Evolutionary conservation across 148 eudicot genomes (phyloP), one percentile per base, ranked within the genome.

Genomic region (Nepenthes gracilis): DNA sequence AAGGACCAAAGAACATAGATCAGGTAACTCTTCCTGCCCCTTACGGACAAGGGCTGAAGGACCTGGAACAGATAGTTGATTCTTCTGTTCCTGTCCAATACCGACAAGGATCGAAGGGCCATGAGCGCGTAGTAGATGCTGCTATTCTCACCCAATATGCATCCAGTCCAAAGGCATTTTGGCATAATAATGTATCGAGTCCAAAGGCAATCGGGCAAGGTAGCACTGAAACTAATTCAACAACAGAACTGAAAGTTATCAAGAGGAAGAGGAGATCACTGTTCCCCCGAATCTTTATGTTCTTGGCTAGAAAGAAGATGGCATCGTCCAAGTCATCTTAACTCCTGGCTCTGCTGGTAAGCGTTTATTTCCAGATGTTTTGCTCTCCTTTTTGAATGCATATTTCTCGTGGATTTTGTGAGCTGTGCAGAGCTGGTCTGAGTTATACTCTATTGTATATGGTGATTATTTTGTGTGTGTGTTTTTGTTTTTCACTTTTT

Each of bases 221-320:
- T 13, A 45, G 54, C 40, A 36, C 50, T 43, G 43, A 40, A 57
- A 9, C 35, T 2, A 53, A 55, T 0, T 56, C 68, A 3, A 43
- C 68, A 2, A 45, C 68, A 1, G 61, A 56, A 10, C 35, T 7
- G n/a, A 45, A 57, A 8, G 65, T 58, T 51, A 72, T 69, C 14
- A 78, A 71, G 73, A 78, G 68, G 54, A 78, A 78, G 71, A 64
- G 66, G 59, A 64, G 60, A 37, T 61, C 70, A 13, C 10, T 74
- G 52, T 74, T 78, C 33, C 82, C 82, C 2, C 66, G 71, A 54
- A 58, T 78, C 63, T 68, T 78, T 33, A 71, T 67, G 82, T 64
- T 78, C 73, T 71, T 78, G 40, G 51, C 67, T 34, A 68, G 71
- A 65, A 70, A 65, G 63, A 70, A 65, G 63, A 78, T 64, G 43